phyloP scores from a whole-genome alignment of 768 basidiomycete genomes.

The Suillus decipiens region DNA sequence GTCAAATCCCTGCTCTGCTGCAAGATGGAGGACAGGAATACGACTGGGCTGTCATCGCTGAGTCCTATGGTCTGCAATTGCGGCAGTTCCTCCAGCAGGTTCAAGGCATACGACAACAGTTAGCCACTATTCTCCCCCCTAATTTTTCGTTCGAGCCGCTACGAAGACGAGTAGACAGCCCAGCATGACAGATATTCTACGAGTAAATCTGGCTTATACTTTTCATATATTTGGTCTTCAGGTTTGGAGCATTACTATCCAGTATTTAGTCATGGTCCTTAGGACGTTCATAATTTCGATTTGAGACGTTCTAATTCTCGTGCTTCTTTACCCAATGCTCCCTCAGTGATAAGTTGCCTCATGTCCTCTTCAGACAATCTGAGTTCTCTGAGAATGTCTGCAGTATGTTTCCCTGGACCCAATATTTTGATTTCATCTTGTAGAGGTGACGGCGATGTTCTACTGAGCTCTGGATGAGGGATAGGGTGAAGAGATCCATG shows the following conservation, averaged over 20 bases:
- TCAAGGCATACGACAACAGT: constrained; percentile 32
- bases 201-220: not conserved
- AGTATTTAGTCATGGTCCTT: not conserved
- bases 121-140: constrained; percentile 32
- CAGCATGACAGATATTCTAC: constrained; percentile 18
- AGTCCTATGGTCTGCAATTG: constrained; percentile 31
- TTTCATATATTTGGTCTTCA: not conserved
- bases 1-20: constrained; percentile 23
- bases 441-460: constrained; percentile 30
- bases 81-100: constrained; percentile 34
- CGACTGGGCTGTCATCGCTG: constrained; percentile 33
- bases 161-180: constrained; percentile 28
- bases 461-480: constrained; percentile 52
- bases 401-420: constrained; percentile 54
- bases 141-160: constrained; percentile 35
- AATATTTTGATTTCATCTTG: constrained; percentile 26
- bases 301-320: constrained; percentile 24
- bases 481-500: constrained; percentile 43
- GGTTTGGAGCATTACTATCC: not conserved
- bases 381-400: constrained; percentile 52
- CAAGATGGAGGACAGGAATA: constrained; percentile 28
- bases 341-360: constrained; percentile 41
- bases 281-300: constrained; percentile 25
- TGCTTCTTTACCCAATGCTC: constrained; percentile 46
- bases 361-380: constrained; percentile 47